Base-by-base conservation (phyloP, 2,329 filamentous ascomycete species). In the Colletotrichum echinochloae region DNA sequence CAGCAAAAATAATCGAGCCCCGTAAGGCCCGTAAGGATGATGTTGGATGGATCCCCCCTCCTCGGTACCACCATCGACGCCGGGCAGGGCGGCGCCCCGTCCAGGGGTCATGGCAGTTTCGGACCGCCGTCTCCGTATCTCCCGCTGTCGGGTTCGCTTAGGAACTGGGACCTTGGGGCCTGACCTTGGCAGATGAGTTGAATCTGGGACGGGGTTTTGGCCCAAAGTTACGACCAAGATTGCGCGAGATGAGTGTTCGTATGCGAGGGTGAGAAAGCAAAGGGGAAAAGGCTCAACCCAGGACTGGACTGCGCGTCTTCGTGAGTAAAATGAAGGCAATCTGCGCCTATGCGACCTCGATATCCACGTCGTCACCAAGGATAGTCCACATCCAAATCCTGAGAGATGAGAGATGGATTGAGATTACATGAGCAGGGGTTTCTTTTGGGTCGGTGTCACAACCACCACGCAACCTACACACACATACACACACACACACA, bases 21-120 rank as follows among this genome's bases (percentile, higher is more conserved):
- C 46, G 54, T 65, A 69, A 69, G 66, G 41, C 52, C 65, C 65
- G 64, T 70, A 56, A 70, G 63, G 67, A 70, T 70, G 67, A 70
- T 70, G 67, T 62, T 37, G 28, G n/a, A 46, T 56, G 49, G 39
- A 14, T 56, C 51, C 48, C 51, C 55, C 41, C 39, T n/a, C 46
- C 26, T 46, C 16, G 12, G 20, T 5, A 26, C 65, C 9, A 26
- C 65, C 41, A 61, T 61, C 39, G 59, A 51, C 33, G 59, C 37
- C 26, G 59, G 39, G 26, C 18, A 26, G 44, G 44, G n/a, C 20
- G 2, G n/a, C n/a, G n/a, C n/a, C 28, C 16, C 28, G 59, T 28
- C n/a, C 46, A 61, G 59, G 59, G 59, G 33, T 51, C 12, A 52
- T 52, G 30, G 46, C 35, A 37, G 59, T 37, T 23, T 39, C 57